Conservation (phyloP, 108 stramenopile species). For the Schizochytrium sp. region DNA sequence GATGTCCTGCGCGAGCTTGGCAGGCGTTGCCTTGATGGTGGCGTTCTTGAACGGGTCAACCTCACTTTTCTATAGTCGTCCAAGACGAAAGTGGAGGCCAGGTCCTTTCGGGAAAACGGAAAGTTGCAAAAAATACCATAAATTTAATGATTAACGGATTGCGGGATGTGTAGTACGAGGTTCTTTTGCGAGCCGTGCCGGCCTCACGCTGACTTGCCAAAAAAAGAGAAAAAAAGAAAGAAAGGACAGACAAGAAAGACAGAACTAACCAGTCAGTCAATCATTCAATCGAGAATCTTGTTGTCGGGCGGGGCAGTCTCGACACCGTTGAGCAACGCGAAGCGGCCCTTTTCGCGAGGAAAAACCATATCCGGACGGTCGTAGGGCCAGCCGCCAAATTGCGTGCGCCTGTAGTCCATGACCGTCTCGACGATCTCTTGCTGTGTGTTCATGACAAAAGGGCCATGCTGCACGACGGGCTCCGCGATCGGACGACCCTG, state of each 20-base stretch:
- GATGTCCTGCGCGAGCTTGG: too few relatives aligned
- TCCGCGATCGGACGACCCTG: constrained; percentile 36
- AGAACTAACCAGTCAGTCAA: not conserved
- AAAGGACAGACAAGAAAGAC: not conserved
- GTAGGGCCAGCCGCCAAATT: constrained; percentile 49
- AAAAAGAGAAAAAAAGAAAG: too few relatives aligned
- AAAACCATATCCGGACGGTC: not conserved
- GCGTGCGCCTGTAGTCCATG: constrained; percentile 60
- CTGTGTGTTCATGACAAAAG: constrained; percentile 85
- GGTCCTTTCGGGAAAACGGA: too few relatives aligned
- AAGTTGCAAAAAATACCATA: too few relatives aligned
- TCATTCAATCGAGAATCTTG: not conserved
- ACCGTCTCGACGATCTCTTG: constrained; percentile 71
- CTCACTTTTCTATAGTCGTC: too few relatives aligned
- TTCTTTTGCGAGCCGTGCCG: too few relatives aligned
- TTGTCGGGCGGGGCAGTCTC: constrained; percentile 20
- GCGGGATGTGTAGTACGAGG: too few relatives aligned
- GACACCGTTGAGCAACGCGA: constrained; percentile 11
- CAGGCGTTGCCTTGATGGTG: too few relatives aligned
- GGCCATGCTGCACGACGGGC: constrained; percentile 77
- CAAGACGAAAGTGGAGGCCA: too few relatives aligned
- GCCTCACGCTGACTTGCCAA: too few relatives aligned
- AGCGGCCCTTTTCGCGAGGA: constrained; percentile 13
- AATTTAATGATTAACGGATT: too few relatives aligned
- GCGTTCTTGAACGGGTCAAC: too few relatives aligned